Base-by-base conservation (phyloP, 371 early-diverging fungal genomes). In the Vairimorpha ceranae region DNA sequence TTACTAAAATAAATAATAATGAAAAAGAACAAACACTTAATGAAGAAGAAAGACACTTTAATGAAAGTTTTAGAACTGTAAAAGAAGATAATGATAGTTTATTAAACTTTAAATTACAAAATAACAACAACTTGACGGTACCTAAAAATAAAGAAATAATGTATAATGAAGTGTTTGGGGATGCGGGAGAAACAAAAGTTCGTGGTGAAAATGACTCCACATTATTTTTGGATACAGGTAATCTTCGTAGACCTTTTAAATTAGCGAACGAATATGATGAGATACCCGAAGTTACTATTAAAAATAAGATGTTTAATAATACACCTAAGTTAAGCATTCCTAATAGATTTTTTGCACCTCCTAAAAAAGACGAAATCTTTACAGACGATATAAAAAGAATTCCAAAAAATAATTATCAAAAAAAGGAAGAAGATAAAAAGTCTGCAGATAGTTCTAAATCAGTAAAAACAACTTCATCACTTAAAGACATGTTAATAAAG, bases 401-500 rank as follows among this genome's bases (percentile, higher is more conserved):
- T 21, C 6, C 6, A 10, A 51, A 15, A 51, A 21, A 21, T 51
- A 51, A 51, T 51, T 6, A n/a, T 21, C 4, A n/a, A 4, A 51
- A 51, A 6, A 51, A 21, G 4, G 51, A 51, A 12, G 43, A 58
- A 0, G 70, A 68, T 15, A 48, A 17, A 7, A 48, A 67, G 12
- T 75, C 75, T 59, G 52, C 30, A 14, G 43, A n/a, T 0, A 60
- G 70, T 54, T 52, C 52, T 1, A 67, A 70, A 48, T 77, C 79
- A 7, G 61, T 70, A n/a, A 65, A 71, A 35, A 83, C 83, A 1
- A 68, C 83, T 21, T 77, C 81, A 3, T 80, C 82, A 4, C 74
- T 81, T 12, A 75, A 74, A 51, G 78, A 80, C 17, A 83, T 83
- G 83, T 71, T 78, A n/a, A 68, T 52, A 27, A 77, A 69, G 41